phyloP scores from a whole-genome alignment of 257 asterid species.

The Leptodermis oblonga region DNA sequence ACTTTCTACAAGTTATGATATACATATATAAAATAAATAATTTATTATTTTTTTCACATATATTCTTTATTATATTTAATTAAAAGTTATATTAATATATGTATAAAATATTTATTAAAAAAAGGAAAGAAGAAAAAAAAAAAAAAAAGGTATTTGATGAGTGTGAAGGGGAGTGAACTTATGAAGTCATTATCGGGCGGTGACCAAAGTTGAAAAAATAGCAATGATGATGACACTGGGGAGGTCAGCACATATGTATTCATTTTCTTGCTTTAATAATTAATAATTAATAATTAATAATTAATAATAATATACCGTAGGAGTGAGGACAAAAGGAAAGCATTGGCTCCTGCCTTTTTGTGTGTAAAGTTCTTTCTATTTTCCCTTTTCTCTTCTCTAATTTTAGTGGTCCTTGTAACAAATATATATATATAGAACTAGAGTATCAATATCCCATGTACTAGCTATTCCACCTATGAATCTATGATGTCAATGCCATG shows the following conservation, averaged over 20 bases:
- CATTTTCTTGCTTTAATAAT: background rate
- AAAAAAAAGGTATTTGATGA: too few relatives aligned
- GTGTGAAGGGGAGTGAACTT: too few relatives aligned
- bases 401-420: background rate
- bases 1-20: too few relatives aligned
- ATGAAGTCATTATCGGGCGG: background rate
- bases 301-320: background rate
- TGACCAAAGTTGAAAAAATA: background rate
- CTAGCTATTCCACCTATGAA: background rate
- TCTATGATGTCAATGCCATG: background rate
- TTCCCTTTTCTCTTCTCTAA: too few relatives aligned
- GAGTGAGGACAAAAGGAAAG: conserved; percentile 2
- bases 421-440: background rate
- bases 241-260: background rate
- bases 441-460: too few relatives aligned
- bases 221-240: background rate
- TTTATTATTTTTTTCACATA: too few relatives aligned
- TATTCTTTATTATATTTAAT: too few relatives aligned
- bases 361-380: background rate
- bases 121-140: too few relatives aligned
- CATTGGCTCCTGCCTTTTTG: conserved; percentile 9
- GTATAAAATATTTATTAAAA: too few relatives aligned
- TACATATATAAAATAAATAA: too few relatives aligned
- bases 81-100: too few relatives aligned
- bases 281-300: background rate